Evolutionary conservation across 1,284 basidiomycete species (phyloP).

Genomic region (Trametes sp.): DNA sequence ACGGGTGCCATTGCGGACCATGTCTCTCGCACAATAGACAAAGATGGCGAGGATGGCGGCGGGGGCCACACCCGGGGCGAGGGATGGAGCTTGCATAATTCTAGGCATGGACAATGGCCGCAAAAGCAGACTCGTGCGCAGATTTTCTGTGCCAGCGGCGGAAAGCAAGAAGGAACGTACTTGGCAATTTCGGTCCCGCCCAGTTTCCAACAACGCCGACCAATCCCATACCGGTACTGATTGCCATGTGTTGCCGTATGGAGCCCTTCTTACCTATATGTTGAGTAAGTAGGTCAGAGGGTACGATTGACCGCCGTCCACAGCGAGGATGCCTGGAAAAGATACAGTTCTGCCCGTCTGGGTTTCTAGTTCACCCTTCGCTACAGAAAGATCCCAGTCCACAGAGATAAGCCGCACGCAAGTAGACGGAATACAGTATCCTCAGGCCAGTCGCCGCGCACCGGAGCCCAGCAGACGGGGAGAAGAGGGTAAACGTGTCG

Average conservation of each 20-base stretch:
- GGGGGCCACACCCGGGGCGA: no score
- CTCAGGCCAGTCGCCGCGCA: neutral
- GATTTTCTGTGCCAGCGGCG: no score
- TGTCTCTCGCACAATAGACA: no score
- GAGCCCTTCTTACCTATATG: neutral
- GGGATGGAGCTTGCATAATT: no score
- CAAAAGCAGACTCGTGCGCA: no score
- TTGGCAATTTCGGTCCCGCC: neutral
- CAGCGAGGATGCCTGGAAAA: neutral
- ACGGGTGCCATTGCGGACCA: no score
- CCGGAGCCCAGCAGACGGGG: neutral
- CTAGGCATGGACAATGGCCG: no score
- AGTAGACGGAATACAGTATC: neutral
- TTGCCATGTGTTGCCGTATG: neutral
- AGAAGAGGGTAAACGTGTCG: neutral
- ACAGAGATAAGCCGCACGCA: neutral
- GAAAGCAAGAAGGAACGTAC: neutral
- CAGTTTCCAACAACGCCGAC: neutral
- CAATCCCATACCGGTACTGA: neutral
- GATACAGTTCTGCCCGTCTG: no score
- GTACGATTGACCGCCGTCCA: no score
- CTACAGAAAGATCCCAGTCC: neutral
- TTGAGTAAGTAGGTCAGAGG: conserved; percentile 1
- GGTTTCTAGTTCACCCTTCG: no score
- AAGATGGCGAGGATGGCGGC: no score